phyloP scores from a whole-genome alignment of 2,329 filamentous ascomycete species.

The Monosporascus sp. region DNA sequence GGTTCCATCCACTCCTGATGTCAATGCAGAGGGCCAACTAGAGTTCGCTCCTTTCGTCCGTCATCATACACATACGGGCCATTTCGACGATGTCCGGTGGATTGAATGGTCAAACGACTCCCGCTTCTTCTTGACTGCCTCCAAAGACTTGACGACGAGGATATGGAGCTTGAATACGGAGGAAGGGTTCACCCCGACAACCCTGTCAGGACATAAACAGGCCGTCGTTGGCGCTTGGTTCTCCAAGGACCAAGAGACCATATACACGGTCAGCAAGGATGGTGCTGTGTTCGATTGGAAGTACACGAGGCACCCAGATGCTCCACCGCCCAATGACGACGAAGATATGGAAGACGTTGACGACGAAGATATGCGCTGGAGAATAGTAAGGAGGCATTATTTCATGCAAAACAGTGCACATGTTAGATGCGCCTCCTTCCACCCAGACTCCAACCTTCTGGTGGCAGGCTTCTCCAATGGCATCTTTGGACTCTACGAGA shows the following conservation, averaged over 20 bases:
- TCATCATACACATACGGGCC: conserved; percentile 78
- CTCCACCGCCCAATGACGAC: conserved; percentile 47
- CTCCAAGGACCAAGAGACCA: conserved; percentile 86
- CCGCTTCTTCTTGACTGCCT: conserved; percentile 86
- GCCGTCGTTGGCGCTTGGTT: conserved; percentile 95
- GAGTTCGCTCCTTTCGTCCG: conserved; percentile 94
- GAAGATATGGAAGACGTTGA: conserved; percentile 56
- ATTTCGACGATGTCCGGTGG: conserved; percentile 80
- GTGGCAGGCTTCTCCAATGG: conserved; percentile 95
- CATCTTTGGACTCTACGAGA: conserved; percentile 87
- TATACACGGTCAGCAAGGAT: conserved; percentile 95
- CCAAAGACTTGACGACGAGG: conserved; percentile 85
- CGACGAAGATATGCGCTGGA: conserved; percentile 73
- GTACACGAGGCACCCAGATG: conserved; percentile 60
- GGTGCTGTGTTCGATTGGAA: conserved; percentile 95
- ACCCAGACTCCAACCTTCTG: conserved; percentile 81
- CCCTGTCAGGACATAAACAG: conserved; percentile 85
- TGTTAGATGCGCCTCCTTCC: conserved; percentile 85
- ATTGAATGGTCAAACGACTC: conserved; percentile 97
- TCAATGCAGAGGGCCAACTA: conserved; percentile 71
- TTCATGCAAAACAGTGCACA: conserved; percentile 89
- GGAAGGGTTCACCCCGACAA: conserved; percentile 83
- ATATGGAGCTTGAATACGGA: conserved; percentile 92
- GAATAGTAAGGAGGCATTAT: conserved; percentile 85
- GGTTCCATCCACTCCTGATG: conserved; percentile 82